These are phyloP conservation scores for Paramecium tetraurelia DNA, from an alignment of 73 alveolate species.

Conservation along the genomic window DNA sequence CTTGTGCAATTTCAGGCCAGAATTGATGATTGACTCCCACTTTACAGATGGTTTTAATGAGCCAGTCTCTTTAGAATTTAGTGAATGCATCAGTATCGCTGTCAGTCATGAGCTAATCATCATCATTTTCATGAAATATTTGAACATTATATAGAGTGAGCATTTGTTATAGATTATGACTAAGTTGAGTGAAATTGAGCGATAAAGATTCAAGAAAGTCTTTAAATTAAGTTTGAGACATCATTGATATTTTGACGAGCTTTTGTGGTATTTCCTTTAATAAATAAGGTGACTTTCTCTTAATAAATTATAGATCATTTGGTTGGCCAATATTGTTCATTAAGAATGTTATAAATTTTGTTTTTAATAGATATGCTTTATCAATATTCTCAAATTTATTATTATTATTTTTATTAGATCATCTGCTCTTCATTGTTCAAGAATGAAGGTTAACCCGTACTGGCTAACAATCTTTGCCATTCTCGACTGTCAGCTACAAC, in stretches of 20 bases:
- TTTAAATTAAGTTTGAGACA: background rate
- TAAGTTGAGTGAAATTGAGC: background rate
- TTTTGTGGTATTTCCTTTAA: background rate
- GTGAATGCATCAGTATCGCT: background rate
- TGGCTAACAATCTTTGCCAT: constrained; percentile 86
- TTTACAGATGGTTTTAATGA: background rate
- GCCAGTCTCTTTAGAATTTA: background rate
- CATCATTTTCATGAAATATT: background rate
- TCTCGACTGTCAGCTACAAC: constrained; percentile 74
- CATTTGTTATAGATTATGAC: background rate
- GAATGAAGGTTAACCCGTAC: constrained; percentile 92
- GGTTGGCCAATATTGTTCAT: background rate
- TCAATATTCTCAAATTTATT: background rate
- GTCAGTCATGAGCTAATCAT: background rate
- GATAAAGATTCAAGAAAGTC: background rate
- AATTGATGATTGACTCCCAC: background rate
- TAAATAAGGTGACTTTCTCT: background rate
- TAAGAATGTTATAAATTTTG: background rate
- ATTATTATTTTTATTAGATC: background rate
- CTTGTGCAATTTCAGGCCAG: background rate
- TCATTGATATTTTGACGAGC: background rate
- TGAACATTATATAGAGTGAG: background rate
- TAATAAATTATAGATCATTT: background rate
- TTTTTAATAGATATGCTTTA: background rate
- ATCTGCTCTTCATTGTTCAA: constrained; percentile 45